phyloP scores from a whole-genome alignment of 78 protist species.

The Capsaspora owczarzaki region DNA sequence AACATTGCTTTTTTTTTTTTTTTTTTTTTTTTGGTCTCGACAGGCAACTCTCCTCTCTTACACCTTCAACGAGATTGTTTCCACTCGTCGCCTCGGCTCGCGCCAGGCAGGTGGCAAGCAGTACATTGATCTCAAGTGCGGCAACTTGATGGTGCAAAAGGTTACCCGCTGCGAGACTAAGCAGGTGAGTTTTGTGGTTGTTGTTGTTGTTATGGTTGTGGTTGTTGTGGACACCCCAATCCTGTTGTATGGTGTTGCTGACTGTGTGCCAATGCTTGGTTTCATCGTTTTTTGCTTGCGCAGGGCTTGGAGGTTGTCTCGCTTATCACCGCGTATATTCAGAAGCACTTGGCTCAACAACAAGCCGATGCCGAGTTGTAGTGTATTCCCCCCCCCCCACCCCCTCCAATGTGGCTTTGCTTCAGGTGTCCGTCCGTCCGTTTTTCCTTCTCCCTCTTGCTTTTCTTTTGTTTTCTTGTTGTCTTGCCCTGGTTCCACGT shows the following conservation, averaged over 20 bases:
- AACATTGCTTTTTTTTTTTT: not conserved
- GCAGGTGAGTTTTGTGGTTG: not conserved
- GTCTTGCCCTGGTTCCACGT: not conserved
- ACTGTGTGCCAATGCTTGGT: too few species aligned
- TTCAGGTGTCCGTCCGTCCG: too few species aligned
- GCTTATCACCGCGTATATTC: not conserved
- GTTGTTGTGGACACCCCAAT: too few species aligned
- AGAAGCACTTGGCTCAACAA: not conserved
- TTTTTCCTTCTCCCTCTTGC: too few species aligned
- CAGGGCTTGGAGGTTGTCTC: not conserved
- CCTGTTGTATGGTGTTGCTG: too few species aligned
- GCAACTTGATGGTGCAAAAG: constrained; percentile 12
- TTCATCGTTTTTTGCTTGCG: not conserved
- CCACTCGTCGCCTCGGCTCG: not conserved
- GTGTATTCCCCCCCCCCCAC: too few species aligned
- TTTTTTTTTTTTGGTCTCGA: too few species aligned
- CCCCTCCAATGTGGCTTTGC: too few species aligned
- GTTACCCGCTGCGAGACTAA: constrained; percentile 9
- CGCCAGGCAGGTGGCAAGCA: not conserved
- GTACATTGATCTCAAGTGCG: not conserved
- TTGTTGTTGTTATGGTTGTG: too few species aligned
- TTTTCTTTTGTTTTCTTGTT: not conserved
- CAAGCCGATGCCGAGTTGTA: too few species aligned
- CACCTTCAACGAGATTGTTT: constrained; percentile 10
- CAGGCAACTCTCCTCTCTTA: not conserved